Evolutionary conservation across 441 rosid species (phyloP).

Genomic region (Aleurites moluccanus): DNA sequence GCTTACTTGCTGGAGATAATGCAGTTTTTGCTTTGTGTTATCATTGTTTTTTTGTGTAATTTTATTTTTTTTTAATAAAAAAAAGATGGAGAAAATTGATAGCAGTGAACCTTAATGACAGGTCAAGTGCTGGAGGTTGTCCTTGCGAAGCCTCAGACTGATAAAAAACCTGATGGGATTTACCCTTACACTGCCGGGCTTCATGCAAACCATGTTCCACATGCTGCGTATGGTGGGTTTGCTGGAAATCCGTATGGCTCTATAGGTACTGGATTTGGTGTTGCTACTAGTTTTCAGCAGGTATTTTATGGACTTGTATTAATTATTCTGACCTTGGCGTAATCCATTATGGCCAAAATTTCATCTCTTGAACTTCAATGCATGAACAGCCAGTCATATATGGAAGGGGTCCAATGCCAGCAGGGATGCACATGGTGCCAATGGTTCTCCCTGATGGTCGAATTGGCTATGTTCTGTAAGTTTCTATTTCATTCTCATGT

Average conservation of each 20-base stretch:
- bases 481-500: neutral
- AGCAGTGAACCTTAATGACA: constrained; percentile 33
- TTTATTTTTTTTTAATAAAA: neutral
- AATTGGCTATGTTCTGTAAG: constrained; percentile 97
- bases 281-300: constrained; percentile 65
- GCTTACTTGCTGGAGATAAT: neutral
- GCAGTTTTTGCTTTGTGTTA: neutral
- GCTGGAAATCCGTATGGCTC: constrained; percentile 64
- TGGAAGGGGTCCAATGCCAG: constrained; percentile 92
- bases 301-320: constrained; percentile 33
- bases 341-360: constrained; percentile 2
- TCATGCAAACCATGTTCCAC: constrained; percentile 48
- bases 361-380: constrained; percentile 19
- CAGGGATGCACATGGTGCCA: constrained; percentile 99
- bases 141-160: constrained; percentile 92
- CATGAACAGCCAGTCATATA: constrained; percentile 79
- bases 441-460: constrained; percentile 99
- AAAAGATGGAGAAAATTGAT: neutral
- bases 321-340: neutral
- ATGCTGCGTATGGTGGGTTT: constrained; percentile 75
- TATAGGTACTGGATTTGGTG: constrained; percentile 63
- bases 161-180: constrained; percentile 64
- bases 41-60: neutral
- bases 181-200: constrained; percentile 49
- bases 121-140: constrained; percentile 88